Conservation (phyloP, 2,329 filamentous ascomycete genomes). For the Chaetomiaceae sp. region DNA sequence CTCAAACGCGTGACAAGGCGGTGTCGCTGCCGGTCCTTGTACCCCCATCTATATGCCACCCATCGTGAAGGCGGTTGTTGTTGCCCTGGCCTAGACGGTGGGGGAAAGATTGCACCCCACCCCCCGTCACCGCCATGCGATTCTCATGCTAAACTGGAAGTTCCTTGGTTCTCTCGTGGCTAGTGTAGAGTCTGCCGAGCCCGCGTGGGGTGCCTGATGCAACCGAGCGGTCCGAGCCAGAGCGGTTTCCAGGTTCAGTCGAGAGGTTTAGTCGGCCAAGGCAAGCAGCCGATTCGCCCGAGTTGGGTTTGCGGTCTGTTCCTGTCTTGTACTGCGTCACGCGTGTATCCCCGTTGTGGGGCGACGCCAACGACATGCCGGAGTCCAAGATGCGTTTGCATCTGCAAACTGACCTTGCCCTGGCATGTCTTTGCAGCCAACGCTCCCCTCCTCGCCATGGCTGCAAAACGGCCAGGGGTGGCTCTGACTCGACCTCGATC, state of each 20-base stretch:
- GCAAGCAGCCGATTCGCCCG: background rate
- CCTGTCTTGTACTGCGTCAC: background rate
- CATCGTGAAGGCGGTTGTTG: too few species aligned
- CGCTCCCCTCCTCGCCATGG: background rate
- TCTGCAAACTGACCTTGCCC: background rate
- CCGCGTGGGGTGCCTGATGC: constrained; percentile 1
- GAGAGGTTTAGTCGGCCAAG: background rate
- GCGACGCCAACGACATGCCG: background rate
- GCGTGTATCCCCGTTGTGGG: too few species aligned
- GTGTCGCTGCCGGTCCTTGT: background rate
- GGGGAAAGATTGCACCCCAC: background rate
- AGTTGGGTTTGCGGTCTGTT: background rate
- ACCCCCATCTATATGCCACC: too few species aligned
- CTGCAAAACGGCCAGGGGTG: background rate
- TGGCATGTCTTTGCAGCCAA: background rate
- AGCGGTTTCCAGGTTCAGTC: background rate
- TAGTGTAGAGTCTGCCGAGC: background rate
- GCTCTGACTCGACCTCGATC: background rate
- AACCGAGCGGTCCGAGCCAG: background rate
- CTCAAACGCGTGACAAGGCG: background rate
- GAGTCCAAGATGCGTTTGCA: background rate
- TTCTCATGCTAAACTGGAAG: too few species aligned
- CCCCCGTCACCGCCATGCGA: background rate
- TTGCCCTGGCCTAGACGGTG: too few species aligned
- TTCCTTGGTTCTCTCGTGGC: too few species aligned